Conservation (phyloP, 202 grass and related monocot species). For the Zizania palustris region DNA sequence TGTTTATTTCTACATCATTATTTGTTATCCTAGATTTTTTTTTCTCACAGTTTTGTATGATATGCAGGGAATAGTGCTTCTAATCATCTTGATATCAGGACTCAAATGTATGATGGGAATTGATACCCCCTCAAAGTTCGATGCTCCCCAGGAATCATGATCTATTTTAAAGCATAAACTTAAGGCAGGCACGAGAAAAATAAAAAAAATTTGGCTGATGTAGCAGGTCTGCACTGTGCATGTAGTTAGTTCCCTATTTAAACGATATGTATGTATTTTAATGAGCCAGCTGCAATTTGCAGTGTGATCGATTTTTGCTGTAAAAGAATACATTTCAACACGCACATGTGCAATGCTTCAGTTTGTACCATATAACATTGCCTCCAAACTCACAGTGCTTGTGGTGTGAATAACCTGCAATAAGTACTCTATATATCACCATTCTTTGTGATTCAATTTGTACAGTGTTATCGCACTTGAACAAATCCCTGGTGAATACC, state of each 20-base stretch:
- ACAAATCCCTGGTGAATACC: neutral
- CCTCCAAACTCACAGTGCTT: constrained; percentile 6
- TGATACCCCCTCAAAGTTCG: constrained; percentile 80
- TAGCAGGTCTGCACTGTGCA: constrained; percentile 36
- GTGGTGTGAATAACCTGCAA: constrained; percentile 48
- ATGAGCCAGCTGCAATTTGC: constrained; percentile 12
- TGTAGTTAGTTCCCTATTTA: constrained; percentile 35
- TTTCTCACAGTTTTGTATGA: constrained; percentile 13
- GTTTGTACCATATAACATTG: constrained; percentile 27
- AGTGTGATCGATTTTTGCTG: constrained; percentile 35
- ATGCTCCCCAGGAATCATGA: constrained; percentile 75
- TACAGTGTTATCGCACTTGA: neutral
- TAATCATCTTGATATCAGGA: constrained; percentile 98
- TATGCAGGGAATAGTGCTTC: constrained; percentile 86
- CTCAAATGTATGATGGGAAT: constrained; percentile 97
- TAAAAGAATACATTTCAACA: constrained; percentile 28
- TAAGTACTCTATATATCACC: neutral
- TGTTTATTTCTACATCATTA: neutral
- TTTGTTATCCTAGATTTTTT: neutral
- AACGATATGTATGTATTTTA: constrained; percentile 40
- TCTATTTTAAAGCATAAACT: constrained; percentile 10
- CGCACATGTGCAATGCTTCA: neutral
- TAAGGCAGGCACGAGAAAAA: neutral
- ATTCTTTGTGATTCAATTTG: neutral
- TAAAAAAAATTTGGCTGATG: constrained; percentile 10